Evolutionary conservation across 176 grass and related monocot species (phyloP), one percentile per base, ranked within the genome.

Genomic region (Sorghum bicolor): DNA sequence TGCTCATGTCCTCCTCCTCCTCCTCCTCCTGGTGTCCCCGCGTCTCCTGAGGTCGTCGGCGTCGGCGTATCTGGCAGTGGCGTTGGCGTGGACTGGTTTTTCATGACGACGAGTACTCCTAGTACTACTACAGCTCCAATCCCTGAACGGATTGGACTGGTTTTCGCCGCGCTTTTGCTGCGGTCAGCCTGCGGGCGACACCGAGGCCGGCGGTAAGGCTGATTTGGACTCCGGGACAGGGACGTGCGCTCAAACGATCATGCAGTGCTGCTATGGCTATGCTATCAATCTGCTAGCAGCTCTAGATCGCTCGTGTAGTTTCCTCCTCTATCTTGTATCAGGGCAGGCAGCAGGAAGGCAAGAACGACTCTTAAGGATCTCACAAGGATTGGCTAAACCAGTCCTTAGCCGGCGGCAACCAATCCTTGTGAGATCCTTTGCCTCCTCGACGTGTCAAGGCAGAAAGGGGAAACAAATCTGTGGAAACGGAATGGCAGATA

Each of bases 401-500:
- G n/a, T n/a, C n/a, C n/a, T n/a, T n/a, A n/a, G n/a, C n/a, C n/a
- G 9, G 57, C 10, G n/a, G n/a, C 25, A 64, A 64, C 11, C 61
- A 1, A 29, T 64, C 61, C 25, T 64, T 25, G 3, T 5, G 60
- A 28, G 61, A 64, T 64, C 13, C 61, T 64, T 64, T 64, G 26
- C 61, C 61, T 30, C 61, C 2, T 25, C 61, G 12, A 30, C 61
- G 0, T 63, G 24, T 63, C 25, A 30, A 15, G 32, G 33, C 19
- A 22, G 33, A 16, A 31, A 64, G 32, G 33, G 25, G 40, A 76
- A 89, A 39, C 22, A 1, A 65, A n/a, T 10, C 15, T 25, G 39
- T 29, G 33, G 64, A 16, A 74, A 67, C 16, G 36, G 45, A 73
- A 82, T 82, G 72, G 78, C n/a, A 85, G 33, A 22, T 30, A 13